phyloP scores from a whole-genome alignment of 2,329 filamentous ascomycete species.

The Xylariaceae sp. region DNA sequence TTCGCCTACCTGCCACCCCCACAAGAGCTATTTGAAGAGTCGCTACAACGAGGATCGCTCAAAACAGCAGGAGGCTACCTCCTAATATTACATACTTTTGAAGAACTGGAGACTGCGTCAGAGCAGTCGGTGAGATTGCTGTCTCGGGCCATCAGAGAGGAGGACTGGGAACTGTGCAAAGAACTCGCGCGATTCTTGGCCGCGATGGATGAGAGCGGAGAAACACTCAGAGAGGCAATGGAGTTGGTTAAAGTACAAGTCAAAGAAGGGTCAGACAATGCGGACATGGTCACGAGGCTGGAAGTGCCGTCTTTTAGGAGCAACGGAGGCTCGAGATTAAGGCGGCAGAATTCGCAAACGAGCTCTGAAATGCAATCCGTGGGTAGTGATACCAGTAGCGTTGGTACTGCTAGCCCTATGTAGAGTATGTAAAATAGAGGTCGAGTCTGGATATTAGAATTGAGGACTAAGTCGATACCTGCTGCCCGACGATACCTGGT shows the following conservation, averaged over 20 bases:
- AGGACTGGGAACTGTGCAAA: slow-evolving; percentile 93
- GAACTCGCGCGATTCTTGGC: slow-evolving; percentile 94
- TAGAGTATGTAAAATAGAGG: slow-evolving; percentile 1
- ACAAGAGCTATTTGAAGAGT: slow-evolving; percentile 90
- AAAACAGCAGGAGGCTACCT: slow-evolving; percentile 97
- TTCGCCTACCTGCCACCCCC: slow-evolving; percentile 90
- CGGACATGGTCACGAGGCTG: slow-evolving; percentile 31
- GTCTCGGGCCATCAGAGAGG: slow-evolving; percentile 74
- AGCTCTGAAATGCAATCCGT: slow-evolving; percentile 31
- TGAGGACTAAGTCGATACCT: no score
- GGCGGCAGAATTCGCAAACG: slow-evolving; percentile 29
- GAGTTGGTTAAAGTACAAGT: slow-evolving; percentile 52
- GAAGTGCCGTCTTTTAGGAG: slow-evolving; percentile 31
- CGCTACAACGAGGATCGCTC: slow-evolving; percentile 75
- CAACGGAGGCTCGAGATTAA: slow-evolving; percentile 25
- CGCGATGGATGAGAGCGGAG: slow-evolving; percentile 83
- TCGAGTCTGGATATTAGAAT: no score
- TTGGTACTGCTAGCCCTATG: slow-evolving; percentile 30
- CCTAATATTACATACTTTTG: slow-evolving; percentile 84
- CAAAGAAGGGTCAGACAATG: slow-evolving; percentile 33
- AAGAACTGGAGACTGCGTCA: slow-evolving; percentile 65
- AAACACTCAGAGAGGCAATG: slow-evolving; percentile 72
- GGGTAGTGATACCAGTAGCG: slow-evolving; percentile 30
- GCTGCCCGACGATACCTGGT: no score
- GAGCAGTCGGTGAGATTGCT: slow-evolving; percentile 81